Base-by-base conservation (phyloP, 148 eudicot species). In the Chenopodium album region DNA sequence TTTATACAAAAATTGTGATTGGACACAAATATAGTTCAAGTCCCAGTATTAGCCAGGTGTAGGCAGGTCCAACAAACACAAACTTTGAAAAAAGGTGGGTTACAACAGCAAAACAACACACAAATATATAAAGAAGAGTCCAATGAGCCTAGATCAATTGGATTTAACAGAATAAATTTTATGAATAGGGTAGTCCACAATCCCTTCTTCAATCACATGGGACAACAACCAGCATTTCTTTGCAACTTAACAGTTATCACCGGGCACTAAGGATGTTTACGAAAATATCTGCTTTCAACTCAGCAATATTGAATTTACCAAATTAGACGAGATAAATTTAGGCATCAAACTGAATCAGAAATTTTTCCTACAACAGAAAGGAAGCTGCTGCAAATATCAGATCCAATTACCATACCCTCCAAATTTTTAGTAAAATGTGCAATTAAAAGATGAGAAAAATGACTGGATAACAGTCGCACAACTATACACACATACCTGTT, bases 401-500 rank as follows among this genome's bases (percentile, higher is more conserved):
- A 50, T 50, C 13, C 12, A 9, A 62, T 0, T 2, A 29, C 71
- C 37, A 17, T 14, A 26, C 7, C 23, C 50, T 47, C 31, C 31
- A 47, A 44, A 0, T 2, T 0, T 46, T n/a, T 44, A 14, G 32
- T 16, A 46, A 48, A 46, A 26, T 86, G 92, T 47, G 59, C 59
- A 47, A 73, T 1, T 10, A 11, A 73, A 12, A 26, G 59, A n/a
- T 10, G 5, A 10, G 16, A 23, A 44, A 44, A 9, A 48, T 8
- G 32, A 47, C 34, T 47, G 54, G 8, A 10, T 9, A 71, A 44
- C 19, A 50, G 34, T 11, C 5, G 13, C n/a, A n/a, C 77, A 48
- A 26, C 26, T 23, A 32, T 23, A 73, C 31, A 72, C 14, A 31
- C 34, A 16, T 71, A 94, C 98, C 94, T 94, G 98, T 82, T 93